Evolutionary conservation across 306 rosid species (phyloP), one percentile per base, ranked within the genome.

Genomic region (Cajanus cajan): DNA sequence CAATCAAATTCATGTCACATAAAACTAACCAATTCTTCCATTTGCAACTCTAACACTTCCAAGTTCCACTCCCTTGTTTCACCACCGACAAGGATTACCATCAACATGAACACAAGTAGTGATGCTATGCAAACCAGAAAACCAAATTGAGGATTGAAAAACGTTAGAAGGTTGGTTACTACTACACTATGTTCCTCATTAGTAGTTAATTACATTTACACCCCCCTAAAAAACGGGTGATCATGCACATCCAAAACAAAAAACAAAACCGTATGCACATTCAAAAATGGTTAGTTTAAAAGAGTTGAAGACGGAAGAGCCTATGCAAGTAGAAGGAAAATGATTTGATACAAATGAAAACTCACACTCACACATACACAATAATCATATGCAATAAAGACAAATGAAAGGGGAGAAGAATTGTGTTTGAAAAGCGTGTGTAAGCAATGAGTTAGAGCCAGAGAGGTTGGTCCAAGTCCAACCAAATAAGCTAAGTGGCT

Each of bases 281-380:
- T 50, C 36, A 14, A 73, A 25, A 25, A 58, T 45, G 28, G 18
- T 44, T 54, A 22, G 6, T 69, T 33, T 61, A 16, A 71, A 39
- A 47, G 4, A 16, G 14, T 39, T 44, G 40, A 58, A 65, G 78
- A 85, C 82, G 73, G 77, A 71, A 78, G 21, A 75, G 78, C 51
- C 75, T 48, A 83, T 69, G 80, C 40, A 59, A 68, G 28, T 48
- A 62, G 4, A 55, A 15, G 8, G 70, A 78, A 40, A 73, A 51
- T 55, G 14, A 78, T 36, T 31, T 19, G 68, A 68, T 47, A 16
- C 52, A 44, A 36, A 69, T 7, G 4, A 34, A 34, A 6, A 31
- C 12, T 7, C 19, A 12, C 4, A 63, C 28, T 40, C 15, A 33
- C 68, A 50, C 11, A 31, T 59, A 25, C 10, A 39, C n/a, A n/a